These are phyloP conservation scores for Pelargonium hybrid DNA, from an alignment of 441 rosid genomes.

Conservation along the genomic window DNA sequence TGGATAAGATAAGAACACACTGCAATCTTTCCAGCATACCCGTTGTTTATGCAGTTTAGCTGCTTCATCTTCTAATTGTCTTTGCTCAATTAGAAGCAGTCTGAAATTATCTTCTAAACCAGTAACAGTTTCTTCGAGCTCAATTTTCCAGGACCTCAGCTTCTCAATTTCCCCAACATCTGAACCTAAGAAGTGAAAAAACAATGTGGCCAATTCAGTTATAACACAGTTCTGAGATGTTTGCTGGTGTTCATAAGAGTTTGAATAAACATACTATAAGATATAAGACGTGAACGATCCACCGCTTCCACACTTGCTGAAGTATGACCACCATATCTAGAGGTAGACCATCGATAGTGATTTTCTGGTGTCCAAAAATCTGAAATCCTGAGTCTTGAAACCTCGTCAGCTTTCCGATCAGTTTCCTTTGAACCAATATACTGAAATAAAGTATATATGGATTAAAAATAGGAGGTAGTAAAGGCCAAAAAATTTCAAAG, in stretches of 20 bases:
- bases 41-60: slow-evolving; percentile 60
- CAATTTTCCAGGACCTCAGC: slow-evolving; percentile 45
- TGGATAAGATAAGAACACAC: background rate
- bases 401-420: slow-evolving; percentile 76
- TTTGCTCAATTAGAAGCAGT: slow-evolving; percentile 45
- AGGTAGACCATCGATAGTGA: slow-evolving; percentile 76
- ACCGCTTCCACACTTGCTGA: slow-evolving; percentile 78
- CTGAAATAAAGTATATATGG: slow-evolving; percentile 26
- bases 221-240: background rate
- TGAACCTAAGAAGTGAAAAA: slow-evolving; percentile 30
- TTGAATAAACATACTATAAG: slow-evolving; percentile 39
- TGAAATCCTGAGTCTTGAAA: slow-evolving; percentile 45
- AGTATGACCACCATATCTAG: slow-evolving; percentile 73
- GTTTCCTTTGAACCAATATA: slow-evolving; percentile 79
- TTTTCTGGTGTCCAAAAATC: slow-evolving; percentile 98
- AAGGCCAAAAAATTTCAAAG: background rate
- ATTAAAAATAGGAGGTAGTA: slow-evolving; percentile 10
- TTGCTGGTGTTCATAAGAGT: slow-evolving; percentile 7
- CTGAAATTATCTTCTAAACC: slow-evolving; percentile 38
- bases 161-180: slow-evolving; percentile 70
- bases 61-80: slow-evolving; percentile 57
- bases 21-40: slow-evolving; percentile 29
- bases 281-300: slow-evolving; percentile 54
- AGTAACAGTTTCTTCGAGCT: slow-evolving; percentile 44
- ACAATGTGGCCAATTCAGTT: background rate